Conservation (phyloP, 148 eudicot genomes). For the Drosera capensis region DNA sequence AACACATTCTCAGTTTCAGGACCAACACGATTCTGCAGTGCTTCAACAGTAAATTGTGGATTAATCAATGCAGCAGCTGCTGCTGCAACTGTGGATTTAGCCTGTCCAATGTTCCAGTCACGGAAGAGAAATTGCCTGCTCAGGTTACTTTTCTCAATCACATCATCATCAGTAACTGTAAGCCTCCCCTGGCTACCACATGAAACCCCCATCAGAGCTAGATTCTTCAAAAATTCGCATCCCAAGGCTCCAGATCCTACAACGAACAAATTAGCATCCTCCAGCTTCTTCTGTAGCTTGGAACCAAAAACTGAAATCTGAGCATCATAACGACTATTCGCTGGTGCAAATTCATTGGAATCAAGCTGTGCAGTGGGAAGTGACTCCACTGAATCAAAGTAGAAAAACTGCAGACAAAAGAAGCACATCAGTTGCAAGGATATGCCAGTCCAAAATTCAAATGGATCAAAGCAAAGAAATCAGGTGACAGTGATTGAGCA, state of each 20-base stretch:
- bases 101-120: constrained; percentile 97
- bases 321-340: constrained; percentile 77
- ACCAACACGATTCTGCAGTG: constrained; percentile 87
- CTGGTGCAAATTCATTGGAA: constrained; percentile 45
- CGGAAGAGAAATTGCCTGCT: constrained; percentile 89
- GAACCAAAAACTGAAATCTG: constrained; percentile 90
- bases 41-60: constrained; percentile 42
- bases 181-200: constrained; percentile 53
- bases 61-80: constrained; percentile 60
- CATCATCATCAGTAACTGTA: constrained; percentile 90
- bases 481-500: too few relatives aligned
- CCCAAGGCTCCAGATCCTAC: constrained; percentile 96
- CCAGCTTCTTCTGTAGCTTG: constrained; percentile 72
- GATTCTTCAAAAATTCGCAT: constrained; percentile 83
- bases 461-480: constrained; percentile 1
- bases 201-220: constrained; percentile 93
- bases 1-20: constrained; percentile 81
- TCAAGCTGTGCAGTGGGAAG: constrained; percentile 64
- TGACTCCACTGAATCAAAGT: constrained; percentile 87
- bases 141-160: constrained; percentile 88
- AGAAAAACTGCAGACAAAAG: constrained; percentile 51
- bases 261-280: constrained; percentile 57
- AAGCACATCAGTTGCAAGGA: background rate
- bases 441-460: constrained; percentile 1
- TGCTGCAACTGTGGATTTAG: constrained; percentile 93